Base-by-base conservation (phyloP, 1,284 basidiomycete species). In the Pseudozyma tsukubaensis region DNA sequence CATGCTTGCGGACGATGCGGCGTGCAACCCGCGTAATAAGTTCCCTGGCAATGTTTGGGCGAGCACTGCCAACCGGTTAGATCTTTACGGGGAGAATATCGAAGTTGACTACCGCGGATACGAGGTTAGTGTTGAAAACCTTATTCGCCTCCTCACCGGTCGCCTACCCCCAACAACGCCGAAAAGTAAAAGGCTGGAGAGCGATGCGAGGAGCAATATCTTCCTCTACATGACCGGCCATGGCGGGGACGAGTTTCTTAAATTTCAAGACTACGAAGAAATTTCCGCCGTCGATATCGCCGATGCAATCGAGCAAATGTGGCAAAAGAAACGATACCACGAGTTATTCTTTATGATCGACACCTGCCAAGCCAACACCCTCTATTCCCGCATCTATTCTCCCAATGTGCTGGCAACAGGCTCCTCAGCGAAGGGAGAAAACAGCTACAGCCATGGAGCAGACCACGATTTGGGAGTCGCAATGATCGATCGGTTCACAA, bases 141-240 rank as follows among this genome's bases (percentile, higher is more conserved):
- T 98, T 82, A 89, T 99, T 50, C 88, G 96, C 0, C 88, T 97
- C 11, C 86, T 98, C 44, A 97, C 95, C 9, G 79, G 79, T 6
- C 63, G 83, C 13, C 56, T 84, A 4, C 79, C 81, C 0, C 61
- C 78, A 11, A 85, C 86, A 16, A 89, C 94, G 0, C 95, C 97
- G 0, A 90, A 93, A 3, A 93, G 92, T 0, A 99, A 99, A 84
- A 91, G 96, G 11, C 88, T 99, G 1, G 87, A 97, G 32, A 92
- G 92, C 0, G 94, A 99, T 78, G 91, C 94, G 57, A 88, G 91
- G n/a, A 94, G 92, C 8, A 99, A 99, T 82, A 89, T 99, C 61
- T 97, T 99, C 83, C 89, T 99, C 24, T 99, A 97, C 86, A 93
- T 99, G 92, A 97, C 97, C 0, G 97, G 96, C 0, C 96, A 99